Evolutionary conservation across 2,329 filamentous ascomycete genomes (phyloP), one percentile per base, ranked within the genome.

Genomic region (Tolypocladium ovalisporum): DNA sequence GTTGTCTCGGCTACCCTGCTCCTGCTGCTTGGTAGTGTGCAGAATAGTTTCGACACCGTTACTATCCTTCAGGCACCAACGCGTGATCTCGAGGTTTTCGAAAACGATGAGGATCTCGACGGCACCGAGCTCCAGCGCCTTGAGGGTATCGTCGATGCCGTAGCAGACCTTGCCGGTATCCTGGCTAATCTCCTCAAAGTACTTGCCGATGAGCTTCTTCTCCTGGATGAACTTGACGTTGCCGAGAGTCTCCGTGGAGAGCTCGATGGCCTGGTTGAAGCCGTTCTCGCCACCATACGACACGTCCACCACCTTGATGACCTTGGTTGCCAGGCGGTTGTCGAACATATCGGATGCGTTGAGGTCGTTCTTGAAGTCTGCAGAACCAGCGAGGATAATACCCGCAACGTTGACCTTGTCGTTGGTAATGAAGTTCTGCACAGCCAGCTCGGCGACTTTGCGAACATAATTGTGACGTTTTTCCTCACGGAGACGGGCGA

Each of bases 171-270:
- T 94, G 65, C 94, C 94, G 55, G 88, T 96, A 71, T 99, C 94
- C 75, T 96, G 91, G 73, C 90, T 96, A 69, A 99, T 97, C 76
- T 99, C 93, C 73, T 99, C 92, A 68, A 99, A 99, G 81, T 99
- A 99, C 72, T 89, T 91, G 73, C 93, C 93, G 70, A 99, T 99
- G 62, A 99, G 85, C 80, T 97, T 99, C 88, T 99, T 99, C 83
- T 99, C 94, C 76, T 99, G 94, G 73, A 99, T 97, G 74, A 99
- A 99, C 78, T 99, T 99, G 83, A 99, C 94, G 71, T 97, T 99
- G 75, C 92, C 89, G 53, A 99, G 83, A 9, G 94, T 99, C 80
- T 99, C 95, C 9, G 91, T 84, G 32, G 94, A 88, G 67, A 99
- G 76, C 71, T 99, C 94, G 63, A 99, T 99, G 60, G 94, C 94